Evolutionary conservation across 441 rosid genomes (phyloP).

Genomic region (Erodium chrysanthum): DNA sequence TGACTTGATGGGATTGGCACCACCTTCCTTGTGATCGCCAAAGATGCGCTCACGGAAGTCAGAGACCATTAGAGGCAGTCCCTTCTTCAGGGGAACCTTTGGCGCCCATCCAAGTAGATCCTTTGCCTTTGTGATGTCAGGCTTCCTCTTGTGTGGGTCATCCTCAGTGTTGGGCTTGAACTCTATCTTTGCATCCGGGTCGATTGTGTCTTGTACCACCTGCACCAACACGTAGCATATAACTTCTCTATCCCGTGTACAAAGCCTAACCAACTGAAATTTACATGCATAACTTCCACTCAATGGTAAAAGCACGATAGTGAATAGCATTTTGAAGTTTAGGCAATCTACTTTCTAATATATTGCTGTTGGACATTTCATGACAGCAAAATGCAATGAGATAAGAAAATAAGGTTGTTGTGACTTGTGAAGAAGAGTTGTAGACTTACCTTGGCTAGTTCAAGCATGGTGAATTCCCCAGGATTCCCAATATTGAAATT

Average conservation of each 20-base stretch:
- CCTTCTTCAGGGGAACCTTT: slow-evolving; percentile 66
- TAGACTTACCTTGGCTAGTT: slow-evolving; percentile 63
- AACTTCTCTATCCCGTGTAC: background rate
- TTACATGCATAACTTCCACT: background rate
- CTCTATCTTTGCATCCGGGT: slow-evolving; percentile 79
- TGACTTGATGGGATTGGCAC: slow-evolving; percentile 21
- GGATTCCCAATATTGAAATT: slow-evolving; percentile 98
- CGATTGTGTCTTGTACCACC: slow-evolving; percentile 96
- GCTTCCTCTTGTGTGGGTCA: slow-evolving; percentile 98
- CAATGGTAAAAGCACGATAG: no score
- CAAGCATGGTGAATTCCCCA: slow-evolving; percentile 98
- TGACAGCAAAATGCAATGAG: background rate
- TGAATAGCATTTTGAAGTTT: no score
- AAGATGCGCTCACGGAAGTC: slow-evolving; percentile 81
- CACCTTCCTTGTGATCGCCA: slow-evolving; percentile 67
- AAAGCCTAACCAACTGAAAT: background rate
- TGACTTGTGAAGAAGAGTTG: background rate
- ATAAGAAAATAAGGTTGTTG: background rate
- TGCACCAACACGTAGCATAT: slow-evolving; percentile 18
- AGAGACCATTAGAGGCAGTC: slow-evolving; percentile 76
- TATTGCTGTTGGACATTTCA: background rate
- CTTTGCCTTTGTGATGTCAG: slow-evolving; percentile 74
- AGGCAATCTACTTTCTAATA: no score
- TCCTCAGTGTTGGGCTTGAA: slow-evolving; percentile 85
- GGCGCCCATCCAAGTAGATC: slow-evolving; percentile 90